phyloP scores from a whole-genome alignment of 1,284 basidiomycete species.

The Rhodotorula mucilaginosa region DNA sequence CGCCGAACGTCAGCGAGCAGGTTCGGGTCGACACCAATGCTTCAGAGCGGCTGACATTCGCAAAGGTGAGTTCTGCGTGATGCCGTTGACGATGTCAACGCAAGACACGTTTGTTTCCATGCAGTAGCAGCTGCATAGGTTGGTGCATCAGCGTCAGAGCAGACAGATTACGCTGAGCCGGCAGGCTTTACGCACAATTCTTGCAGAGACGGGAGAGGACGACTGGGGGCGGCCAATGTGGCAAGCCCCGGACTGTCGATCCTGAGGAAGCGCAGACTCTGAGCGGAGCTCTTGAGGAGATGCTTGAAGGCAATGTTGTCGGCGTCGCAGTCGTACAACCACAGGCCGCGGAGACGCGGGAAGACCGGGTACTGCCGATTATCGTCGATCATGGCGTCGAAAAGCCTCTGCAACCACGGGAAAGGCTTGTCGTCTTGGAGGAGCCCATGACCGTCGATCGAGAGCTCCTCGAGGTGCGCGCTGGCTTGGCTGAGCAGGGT shows the following conservation, averaged over 20 bases:
- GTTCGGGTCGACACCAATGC: too few relatives aligned
- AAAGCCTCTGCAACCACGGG: not conserved
- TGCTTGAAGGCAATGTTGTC: not conserved
- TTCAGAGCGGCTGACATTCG: not conserved
- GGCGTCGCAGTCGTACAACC: not conserved
- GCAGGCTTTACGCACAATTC: not conserved
- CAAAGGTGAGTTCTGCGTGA: not conserved
- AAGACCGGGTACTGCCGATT: conserved; percentile 10
- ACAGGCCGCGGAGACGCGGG: not conserved
- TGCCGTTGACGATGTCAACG: not conserved
- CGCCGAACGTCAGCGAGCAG: too few relatives aligned
- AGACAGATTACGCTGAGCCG: too few relatives aligned
- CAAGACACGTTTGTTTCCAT: not conserved
- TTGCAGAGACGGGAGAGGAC: not conserved
- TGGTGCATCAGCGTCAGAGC: too few relatives aligned
- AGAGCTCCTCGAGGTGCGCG: not conserved
- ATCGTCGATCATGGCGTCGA: not conserved
- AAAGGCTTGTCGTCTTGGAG: not conserved
- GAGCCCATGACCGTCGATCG: not conserved
- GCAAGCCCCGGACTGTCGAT: not conserved
- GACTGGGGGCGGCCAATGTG: not conserved
- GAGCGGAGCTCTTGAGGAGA: not conserved
- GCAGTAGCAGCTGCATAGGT: not conserved
- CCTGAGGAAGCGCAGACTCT: not conserved
- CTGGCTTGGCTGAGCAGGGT: not conserved